Evolutionary conservation across 345 rosid genomes (phyloP), one percentile per base, ranked within the genome.

Genomic region (Viola odorata): DNA sequence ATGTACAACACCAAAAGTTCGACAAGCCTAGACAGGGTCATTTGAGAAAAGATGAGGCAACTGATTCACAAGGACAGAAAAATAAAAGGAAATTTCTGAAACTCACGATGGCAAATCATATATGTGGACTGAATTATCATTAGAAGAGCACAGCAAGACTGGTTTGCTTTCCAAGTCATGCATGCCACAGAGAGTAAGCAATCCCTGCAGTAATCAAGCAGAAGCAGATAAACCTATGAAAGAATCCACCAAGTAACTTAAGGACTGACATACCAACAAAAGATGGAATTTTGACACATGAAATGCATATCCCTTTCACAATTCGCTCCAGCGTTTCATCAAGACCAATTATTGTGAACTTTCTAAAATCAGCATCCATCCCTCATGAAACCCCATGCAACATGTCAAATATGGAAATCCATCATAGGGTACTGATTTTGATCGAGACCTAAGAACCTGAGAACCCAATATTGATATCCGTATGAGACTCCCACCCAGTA

Each of bases 71-170:
- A 10, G 37, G 50, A 38, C 12, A 10, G 14, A n/a, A 3, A 41
- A 6, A 23, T 14, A 8, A 42, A 45, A 50, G 1, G 3, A 1
- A n/a, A 37, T 16, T 23, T 39, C 50, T 10, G 4, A 48, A 37
- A 77, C 99, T 90, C 76, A 94, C 99, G 99, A 86, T 55, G 99
- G 99, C 61, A 94, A 71, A 82, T 94, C 97, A 57, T 82, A 90
- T 39, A 73, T 45, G 45, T 82, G 88, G 42, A 86, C 72, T 13
- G 91, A 68, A 53, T 78, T 80, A 72, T 91, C 98, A 53, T 88
- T 91, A 77, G 94, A 81, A n/a, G 88, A 67, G 58, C 96, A 81
- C 61, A 91, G 52, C 83, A 88, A 78, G 58, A 91, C 78, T 17
- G 98, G 98, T 71, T 83, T 88, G 68, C 82, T 86, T 71, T 88